Evolutionary conservation across 2,329 filamentous ascomycete genomes (phyloP), one percentile per base, ranked within the genome.

Genomic region (Exophiala spinifera): DNA sequence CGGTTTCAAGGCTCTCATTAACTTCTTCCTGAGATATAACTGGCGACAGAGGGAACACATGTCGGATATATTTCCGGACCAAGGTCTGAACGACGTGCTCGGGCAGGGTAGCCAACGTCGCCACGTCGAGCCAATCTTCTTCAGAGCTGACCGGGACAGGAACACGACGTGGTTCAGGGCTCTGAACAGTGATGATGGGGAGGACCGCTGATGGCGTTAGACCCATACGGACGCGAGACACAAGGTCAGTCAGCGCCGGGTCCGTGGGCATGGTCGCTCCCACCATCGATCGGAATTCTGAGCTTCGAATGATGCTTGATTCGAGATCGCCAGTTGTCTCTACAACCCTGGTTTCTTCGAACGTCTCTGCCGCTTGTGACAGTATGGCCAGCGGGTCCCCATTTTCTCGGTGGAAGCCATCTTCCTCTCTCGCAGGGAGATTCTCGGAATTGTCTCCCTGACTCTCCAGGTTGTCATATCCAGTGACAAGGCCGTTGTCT

Each of bases 181-280:
- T 36, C 7, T 15, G 15, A 17, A 15, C 37, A 40, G 37, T 40
- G 15, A 40, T 40, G 37, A 20, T 15, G 10, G 37, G 37, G 17
- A 57, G 42, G 13, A 56, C 57, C 19, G 59, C 53, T 10, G 63
- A 66, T 8, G 64, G 64, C 1, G 63, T 65, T 20, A 66, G 50
- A 20, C 64, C 64, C 64, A 66, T 64, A n/a, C 64, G 59, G 3
- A 66, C 63, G 10, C 56, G 53, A 1, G 56, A 58, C 31, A 66
- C 51, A 8, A 66, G 36, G 25, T 64, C 64, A 15, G 62, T 63
- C 1, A 62, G 55, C 3, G 58, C 59, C 3, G 55, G 44, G 15
- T 54, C 60, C 11, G 36, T 39, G 20, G 51, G 51, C 6, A 53
- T 42, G 10, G 51, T 49, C 4, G 51, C 31, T 54, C 50, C 15